phyloP scores from a whole-genome alignment of 2,329 filamentous ascomycete genomes.

The Botrytis cinerea region DNA sequence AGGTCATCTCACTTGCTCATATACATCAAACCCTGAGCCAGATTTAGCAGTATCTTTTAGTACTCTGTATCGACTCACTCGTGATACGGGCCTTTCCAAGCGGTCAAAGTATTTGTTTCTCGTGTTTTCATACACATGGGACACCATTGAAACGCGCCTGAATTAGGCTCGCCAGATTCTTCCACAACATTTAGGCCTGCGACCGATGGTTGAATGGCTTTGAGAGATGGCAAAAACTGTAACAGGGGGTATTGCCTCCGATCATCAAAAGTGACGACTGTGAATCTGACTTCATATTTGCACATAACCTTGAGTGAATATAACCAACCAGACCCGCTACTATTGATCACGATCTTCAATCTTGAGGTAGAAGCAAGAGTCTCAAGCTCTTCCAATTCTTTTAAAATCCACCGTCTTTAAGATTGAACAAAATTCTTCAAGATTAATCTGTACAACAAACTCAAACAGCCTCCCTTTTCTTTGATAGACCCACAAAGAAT shows the following conservation, averaged over 20 bases:
- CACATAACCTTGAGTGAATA: neutral
- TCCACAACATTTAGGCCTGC: constrained; percentile 1
- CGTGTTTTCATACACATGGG: constrained; percentile 10
- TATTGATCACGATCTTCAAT: neutral
- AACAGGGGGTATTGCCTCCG: neutral
- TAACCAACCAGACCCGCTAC: neutral
- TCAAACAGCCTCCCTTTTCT: neutral
- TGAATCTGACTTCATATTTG: neutral
- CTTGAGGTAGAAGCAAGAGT: neutral
- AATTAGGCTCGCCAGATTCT: neutral
- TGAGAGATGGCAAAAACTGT: neutral
- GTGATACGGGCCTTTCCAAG: constrained; percentile 24
- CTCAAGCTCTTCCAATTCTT: neutral
- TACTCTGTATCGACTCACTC: constrained; percentile 2
- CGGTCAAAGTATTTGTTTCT: constrained; percentile 6
- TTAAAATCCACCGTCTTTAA: neutral
- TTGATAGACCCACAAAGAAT: neutral
- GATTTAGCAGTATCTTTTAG: neutral
- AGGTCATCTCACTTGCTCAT: constrained; percentile 7
- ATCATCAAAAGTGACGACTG: neutral
- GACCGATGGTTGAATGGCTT: constrained; percentile 4
- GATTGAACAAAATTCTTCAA: neutral
- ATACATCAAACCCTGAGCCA: constrained; percentile 16
- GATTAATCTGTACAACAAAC: neutral
- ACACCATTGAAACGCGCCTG: constrained; percentile 14